These are phyloP conservation scores for Aspergillus carbonarius DNA, from an alignment of 2,329 filamentous ascomycete genomes.

Conservation along the genomic window DNA sequence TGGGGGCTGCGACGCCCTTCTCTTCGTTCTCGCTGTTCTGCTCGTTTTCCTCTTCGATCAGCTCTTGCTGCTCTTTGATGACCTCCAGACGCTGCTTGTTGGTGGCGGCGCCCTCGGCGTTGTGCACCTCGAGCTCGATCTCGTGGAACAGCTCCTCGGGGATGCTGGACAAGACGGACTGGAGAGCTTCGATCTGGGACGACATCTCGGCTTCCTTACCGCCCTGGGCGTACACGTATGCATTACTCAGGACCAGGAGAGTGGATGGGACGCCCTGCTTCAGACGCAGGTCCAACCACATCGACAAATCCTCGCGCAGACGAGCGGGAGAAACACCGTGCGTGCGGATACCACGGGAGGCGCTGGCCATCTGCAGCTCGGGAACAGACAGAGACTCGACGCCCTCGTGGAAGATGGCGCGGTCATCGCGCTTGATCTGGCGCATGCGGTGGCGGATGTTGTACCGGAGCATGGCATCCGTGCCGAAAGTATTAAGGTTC, in stretches of 20 bases:
- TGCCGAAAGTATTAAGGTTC: slow-evolving; percentile 95
- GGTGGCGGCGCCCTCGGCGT: slow-evolving; percentile 91
- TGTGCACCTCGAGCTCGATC: slow-evolving; percentile 97
- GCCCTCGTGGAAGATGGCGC: slow-evolving; percentile 89
- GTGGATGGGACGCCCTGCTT: slow-evolving; percentile 96
- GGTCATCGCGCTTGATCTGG: slow-evolving; percentile 98
- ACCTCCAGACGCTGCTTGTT: slow-evolving; percentile 99
- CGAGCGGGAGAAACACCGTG: slow-evolving; percentile 86
- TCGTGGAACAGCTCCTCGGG: slow-evolving; percentile 99
- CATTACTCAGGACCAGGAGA: slow-evolving; percentile 90
- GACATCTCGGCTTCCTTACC: slow-evolving; percentile 80
- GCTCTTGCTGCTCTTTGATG: slow-evolving; percentile 94
- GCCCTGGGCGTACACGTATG: slow-evolving; percentile 83
- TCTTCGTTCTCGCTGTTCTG: slow-evolving; percentile 81
- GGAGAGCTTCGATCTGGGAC: slow-evolving; percentile 87
- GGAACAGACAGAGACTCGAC: slow-evolving; percentile 89
- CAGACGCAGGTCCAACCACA: slow-evolving; percentile 91
- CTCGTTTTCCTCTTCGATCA: slow-evolving; percentile 95
- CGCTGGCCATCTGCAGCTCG: slow-evolving; percentile 89
- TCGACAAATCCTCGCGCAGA: slow-evolving; percentile 83
- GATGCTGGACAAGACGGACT: slow-evolving; percentile 88
- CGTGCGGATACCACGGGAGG: slow-evolving; percentile 86
- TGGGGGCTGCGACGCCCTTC: slow-evolving; percentile 70
- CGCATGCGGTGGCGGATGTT: slow-evolving; percentile 96
- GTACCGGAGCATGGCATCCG: slow-evolving; percentile 96